Percentiles rank a stretch among this genome's conserved stretches.
These are phyloP conservation scores for Tephrocybe sp. DNA, from an alignment of 768 basidiomycete genomes.

Conservation along the genomic window DNA sequence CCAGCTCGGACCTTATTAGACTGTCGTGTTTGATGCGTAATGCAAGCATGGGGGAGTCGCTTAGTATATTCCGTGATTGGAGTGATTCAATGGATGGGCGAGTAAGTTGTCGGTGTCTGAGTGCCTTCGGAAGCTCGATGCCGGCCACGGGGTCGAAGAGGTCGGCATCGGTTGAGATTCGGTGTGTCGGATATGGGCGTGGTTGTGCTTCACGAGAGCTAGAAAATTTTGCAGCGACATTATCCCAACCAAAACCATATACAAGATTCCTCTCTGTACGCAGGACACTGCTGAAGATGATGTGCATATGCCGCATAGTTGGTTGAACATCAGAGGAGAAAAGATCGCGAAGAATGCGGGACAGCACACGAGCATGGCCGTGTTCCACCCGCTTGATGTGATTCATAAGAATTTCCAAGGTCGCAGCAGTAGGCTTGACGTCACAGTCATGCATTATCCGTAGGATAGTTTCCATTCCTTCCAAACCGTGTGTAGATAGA, in stretches of 20 bases:
- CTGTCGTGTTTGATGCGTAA: conserved; percentile 67
- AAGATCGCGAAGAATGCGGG: conserved; percentile 46
- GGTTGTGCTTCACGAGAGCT: conserved; percentile 20
- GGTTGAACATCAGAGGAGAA: conserved; percentile 40
- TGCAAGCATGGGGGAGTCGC: conserved; percentile 57
- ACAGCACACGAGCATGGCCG: conserved; percentile 44
- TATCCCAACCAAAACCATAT: conserved; percentile 48
- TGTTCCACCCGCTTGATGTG: conserved; percentile 46
- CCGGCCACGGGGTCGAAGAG: conserved; percentile 53
- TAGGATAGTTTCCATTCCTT: conserved; percentile 45
- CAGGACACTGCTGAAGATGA: conserved; percentile 51
- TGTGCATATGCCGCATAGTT: conserved; percentile 58
- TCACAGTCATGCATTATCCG: conserved; percentile 53
- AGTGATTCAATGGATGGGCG: conserved; percentile 48
- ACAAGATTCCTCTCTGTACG: conserved; percentile 49
- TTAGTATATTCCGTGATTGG: conserved; percentile 43
- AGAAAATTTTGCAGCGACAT: conserved; percentile 38
- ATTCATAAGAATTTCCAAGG: conserved; percentile 54
- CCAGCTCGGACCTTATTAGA: conserved; percentile 48
- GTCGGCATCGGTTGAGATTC: conserved; percentile 24
- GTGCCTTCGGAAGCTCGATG: conserved; percentile 33
- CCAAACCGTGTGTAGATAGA: conserved; percentile 48
- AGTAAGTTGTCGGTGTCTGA: conserved; percentile 30
- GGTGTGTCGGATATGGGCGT: conserved; percentile 16
- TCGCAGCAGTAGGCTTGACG: conserved; percentile 53